Evolutionary conservation across 768 basidiomycete species (phyloP), one percentile per base, ranked within the genome.

Genomic region (Lentinula boryana): DNA sequence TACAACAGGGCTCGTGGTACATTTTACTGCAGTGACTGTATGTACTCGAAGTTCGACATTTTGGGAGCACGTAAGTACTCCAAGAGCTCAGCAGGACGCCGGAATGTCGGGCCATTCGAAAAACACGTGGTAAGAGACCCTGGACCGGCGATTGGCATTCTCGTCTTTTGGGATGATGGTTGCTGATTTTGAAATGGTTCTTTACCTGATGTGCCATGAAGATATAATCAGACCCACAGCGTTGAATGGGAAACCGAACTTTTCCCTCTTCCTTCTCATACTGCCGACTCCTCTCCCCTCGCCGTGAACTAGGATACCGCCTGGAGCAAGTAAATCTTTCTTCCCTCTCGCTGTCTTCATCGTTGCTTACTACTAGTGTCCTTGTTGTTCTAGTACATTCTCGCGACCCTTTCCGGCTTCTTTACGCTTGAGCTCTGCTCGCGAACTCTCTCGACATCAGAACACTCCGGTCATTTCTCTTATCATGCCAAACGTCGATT

Each of bases 361-460:
- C 27, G 66, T 66, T 31, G 68, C 69, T 0, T 61, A 64, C 54
- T 71, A n/a, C 27, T 27, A 27, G 27, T 71, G 72, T 41, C 72
- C 43, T 41, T 16, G 21, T 18, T 35, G 56, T 53, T 43, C 60
- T 54, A 38, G 43, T 69, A 89, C 86, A 83, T 16, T 83, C 91
- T 93, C 90, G 90, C 90, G 90, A 93, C 91, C 91, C 91, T 93
- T 91, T 86, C 80, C 88, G 88, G 87, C 85, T 76, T 48, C 56
- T 31, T 57, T 16, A 71, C 85, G 86, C 86, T 87, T 84, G 86
- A 87, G 88, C 82, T 71, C 76, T 71, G 82, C 86, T 88, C 86
- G 86, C 85, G 74, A 70, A 55, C 68, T 53, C n/a, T 4, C 48
- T 66, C 61, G 35, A 41, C 60, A 63, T 58, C 62, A 75, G 72